These are phyloP conservation scores for Gossypium schwendimanii DNA, from an alignment of 441 rosid genomes.

Conservation along the genomic window DNA sequence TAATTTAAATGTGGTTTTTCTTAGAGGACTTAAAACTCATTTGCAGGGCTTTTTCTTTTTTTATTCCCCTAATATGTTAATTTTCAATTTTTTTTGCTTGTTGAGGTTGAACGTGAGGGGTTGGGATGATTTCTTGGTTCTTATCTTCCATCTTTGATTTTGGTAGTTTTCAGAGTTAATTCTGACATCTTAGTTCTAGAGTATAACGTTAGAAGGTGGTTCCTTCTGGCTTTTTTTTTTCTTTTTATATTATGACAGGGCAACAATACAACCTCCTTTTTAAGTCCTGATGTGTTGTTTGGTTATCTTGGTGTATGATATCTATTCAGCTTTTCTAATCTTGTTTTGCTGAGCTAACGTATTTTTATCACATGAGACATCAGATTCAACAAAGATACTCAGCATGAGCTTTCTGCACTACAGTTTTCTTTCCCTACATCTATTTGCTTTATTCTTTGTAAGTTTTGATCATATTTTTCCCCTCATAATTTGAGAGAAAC, in stretches of 20 bases:
- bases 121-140: neutral
- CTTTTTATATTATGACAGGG: neutral
- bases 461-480: slow-evolving; percentile 25
- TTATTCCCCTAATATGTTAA: neutral
- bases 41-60: neutral
- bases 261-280: neutral
- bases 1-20: neutral
- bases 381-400: slow-evolving; percentile 62
- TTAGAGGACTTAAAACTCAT: neutral
- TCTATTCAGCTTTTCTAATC: slow-evolving; percentile 16
- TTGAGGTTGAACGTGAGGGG: neutral
- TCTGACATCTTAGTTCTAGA: neutral
- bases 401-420: slow-evolving; percentile 59
- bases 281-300: neutral
- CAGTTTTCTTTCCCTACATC: slow-evolving; percentile 57
- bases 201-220: neutral
- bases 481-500: slow-evolving; percentile 27
- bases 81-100: neutral
- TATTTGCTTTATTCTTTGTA: slow-evolving; percentile 55
- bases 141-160: neutral
- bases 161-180: neutral
- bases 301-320: neutral
- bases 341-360: slow-evolving; percentile 40
- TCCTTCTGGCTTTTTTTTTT: neutral
- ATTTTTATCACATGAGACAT: slow-evolving; percentile 40